Conservation (phyloP, 495 filamentous ascomycete species). For the Ascobolus immersus region DNA sequence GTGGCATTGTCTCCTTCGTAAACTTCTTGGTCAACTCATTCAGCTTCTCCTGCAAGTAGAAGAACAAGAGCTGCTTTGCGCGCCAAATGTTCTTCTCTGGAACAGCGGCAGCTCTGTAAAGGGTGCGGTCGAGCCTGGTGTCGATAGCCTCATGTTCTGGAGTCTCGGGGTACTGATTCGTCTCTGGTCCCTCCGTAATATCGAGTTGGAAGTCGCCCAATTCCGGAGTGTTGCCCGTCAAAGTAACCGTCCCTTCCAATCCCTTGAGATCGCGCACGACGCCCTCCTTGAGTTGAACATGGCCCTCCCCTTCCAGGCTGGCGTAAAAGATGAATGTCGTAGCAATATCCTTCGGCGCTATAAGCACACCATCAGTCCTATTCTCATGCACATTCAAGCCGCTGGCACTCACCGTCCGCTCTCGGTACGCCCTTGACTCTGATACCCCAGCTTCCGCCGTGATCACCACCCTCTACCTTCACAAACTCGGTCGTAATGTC, state of each 20-base stretch:
- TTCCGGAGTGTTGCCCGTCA: constrained; percentile 44
- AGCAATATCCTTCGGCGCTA: constrained; percentile 31
- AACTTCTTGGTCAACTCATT: constrained; percentile 41
- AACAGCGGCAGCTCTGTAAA: constrained; percentile 45
- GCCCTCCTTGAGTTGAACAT: constrained; percentile 16
- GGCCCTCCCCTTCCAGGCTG: constrained; percentile 42
- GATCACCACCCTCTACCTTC: constrained; percentile 65
- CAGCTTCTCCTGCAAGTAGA: constrained; percentile 50
- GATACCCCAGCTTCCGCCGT: constrained; percentile 81
- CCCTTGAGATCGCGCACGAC: constrained; percentile 20
- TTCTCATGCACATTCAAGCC: too few relatives aligned
- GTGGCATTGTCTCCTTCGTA: constrained; percentile 46
- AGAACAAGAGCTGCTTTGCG: constrained; percentile 40
- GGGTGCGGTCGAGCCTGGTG: constrained; percentile 41
- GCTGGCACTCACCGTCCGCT: constrained; percentile 25
- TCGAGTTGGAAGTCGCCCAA: constrained; percentile 69
- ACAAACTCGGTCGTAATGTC: constrained; percentile 83
- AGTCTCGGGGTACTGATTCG: constrained; percentile 34
- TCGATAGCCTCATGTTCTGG: constrained; percentile 22
- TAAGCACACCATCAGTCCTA: neutral
- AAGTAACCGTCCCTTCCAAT: constrained; percentile 43
- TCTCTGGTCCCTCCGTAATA: constrained; percentile 41
- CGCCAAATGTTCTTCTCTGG: constrained; percentile 59
- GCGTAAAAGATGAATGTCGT: constrained; percentile 61
- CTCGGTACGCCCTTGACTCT: constrained; percentile 61